These are phyloP conservation scores for Nepenthes mirabilis DNA, from an alignment of 148 eudicot genomes.

Conservation along the genomic window DNA sequence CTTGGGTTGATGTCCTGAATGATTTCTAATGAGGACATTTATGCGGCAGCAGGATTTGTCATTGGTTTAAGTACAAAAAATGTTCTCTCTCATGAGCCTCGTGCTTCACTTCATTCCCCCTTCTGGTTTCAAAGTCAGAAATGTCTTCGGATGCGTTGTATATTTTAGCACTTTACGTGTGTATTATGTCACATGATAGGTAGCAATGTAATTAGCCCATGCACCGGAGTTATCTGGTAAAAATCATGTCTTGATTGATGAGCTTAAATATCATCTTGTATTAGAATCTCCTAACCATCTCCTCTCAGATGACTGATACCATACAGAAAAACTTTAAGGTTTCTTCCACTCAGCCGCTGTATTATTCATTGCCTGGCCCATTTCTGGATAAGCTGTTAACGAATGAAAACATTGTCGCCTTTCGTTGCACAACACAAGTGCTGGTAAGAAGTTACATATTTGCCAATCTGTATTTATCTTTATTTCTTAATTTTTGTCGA, in stretches of 20 bases:
- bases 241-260: background rate
- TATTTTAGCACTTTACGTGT: too few species aligned
- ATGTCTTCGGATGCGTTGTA: too few species aligned
- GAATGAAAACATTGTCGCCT: slow-evolving; percentile 73
- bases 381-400: slow-evolving; percentile 83
- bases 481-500: background rate
- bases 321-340: slow-evolving; percentile 94
- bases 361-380: slow-evolving; percentile 84
- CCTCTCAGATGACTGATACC: slow-evolving; percentile 77
- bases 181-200: too few species aligned
- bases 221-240: background rate
- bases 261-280: background rate
- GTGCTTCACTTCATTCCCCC: too few species aligned
- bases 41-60: too few species aligned
- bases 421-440: slow-evolving; percentile 69
- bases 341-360: slow-evolving; percentile 86
- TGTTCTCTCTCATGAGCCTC: too few species aligned
- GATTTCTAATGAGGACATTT: too few species aligned
- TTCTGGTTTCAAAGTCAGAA: too few species aligned
- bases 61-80: too few species aligned
- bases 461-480: background rate
- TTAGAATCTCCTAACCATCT: slow-evolving; percentile 26
- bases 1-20: too few species aligned
- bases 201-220: background rate
- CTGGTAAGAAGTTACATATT: slow-evolving; percentile 29